Base-by-base conservation (phyloP, 805 yeast species). In the Metschnikowia proteae region DNA sequence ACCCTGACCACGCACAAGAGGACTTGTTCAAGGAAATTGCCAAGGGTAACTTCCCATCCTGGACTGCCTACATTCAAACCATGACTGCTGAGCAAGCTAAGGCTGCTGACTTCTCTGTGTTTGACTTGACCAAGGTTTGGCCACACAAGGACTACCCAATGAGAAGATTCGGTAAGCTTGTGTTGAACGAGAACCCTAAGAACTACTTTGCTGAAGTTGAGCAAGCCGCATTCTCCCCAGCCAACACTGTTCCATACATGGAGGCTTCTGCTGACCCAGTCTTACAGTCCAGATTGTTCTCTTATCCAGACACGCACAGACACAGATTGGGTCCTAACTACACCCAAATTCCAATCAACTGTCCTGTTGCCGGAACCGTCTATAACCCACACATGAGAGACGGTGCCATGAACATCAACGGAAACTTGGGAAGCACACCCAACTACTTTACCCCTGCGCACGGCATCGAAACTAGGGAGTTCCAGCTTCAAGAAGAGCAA, bases 41-140 rank as follows among this genome's bases (percentile, higher is more conserved):
- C 60, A 77, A 78, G 51, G 94, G 92, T 48, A 85, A 88, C 52
- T 64, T 59, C 61, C 96, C 96, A 55, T 77, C 88, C 1, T 89
- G 96, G 96, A 87, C 91, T 33, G 81, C 80, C 53, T 88, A 85
- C 69, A 70, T 89, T 46, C 96, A 89, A 74, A 79, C 88, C 39
- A 89, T 89, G 96, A 86, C 96, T 32, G 80, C 80, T 52, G 87
- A 82, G 59, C 83, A 89, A 69, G 89, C 96, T 51, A 78, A 84
- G 67, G 69, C 81, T 52, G 79, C 80, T 43, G 84, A 85, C 63
- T 88, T 86, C 71, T 85, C 92, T 5, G 91, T 90, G 39, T 88
- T 87, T 64, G 97, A 89, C 70, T 76, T 89, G 67, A 89, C 97
- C 55, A 90, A 90, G 74, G 86, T 87, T 48, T 89, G 97, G 97